Percentiles rank a stretch among this genome's conserved stretches.
These are phyloP conservation scores for Cicer yamashitae DNA, from an alignment of 306 rosid genomes.

Conservation along the genomic window DNA sequence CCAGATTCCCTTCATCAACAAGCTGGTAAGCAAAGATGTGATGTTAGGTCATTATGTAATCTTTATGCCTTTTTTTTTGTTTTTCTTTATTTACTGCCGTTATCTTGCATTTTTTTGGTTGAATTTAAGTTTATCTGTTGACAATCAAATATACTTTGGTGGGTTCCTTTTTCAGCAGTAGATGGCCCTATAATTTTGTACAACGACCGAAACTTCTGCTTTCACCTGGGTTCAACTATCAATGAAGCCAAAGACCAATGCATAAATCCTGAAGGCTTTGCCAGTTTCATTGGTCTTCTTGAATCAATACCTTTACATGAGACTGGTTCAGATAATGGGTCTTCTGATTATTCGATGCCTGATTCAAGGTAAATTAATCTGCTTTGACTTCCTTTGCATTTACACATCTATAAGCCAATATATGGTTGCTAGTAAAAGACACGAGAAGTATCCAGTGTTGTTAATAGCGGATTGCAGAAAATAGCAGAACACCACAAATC, in stretches of 20 bases:
- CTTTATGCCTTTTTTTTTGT: constrained; percentile 18
- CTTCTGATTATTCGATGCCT: constrained; percentile 74
- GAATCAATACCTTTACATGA: constrained; percentile 91
- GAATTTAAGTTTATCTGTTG: constrained; percentile 33
- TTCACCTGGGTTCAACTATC: constrained; percentile 62
- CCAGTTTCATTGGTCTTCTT: constrained; percentile 80
- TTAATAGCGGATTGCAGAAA: too few relatives aligned
- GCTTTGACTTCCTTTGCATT: constrained; percentile 34
- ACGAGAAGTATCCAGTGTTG: neutral
- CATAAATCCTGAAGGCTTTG: constrained; percentile 83
- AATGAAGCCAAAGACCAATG: constrained; percentile 71
- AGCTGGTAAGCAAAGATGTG: constrained; percentile 66
- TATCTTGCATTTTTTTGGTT: constrained; percentile 31
- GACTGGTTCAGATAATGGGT: constrained; percentile 63
- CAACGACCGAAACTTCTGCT: constrained; percentile 73
- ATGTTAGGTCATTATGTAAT: constrained; percentile 32
- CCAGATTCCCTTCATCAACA: constrained; percentile 60
- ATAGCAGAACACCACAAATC: too few relatives aligned
- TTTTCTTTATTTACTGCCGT: constrained; percentile 6
- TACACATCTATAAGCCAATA: constrained; percentile 37
- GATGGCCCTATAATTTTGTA: constrained; percentile 74
- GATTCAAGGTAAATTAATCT: constrained; percentile 62
- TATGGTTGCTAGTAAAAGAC: constrained; percentile 33
- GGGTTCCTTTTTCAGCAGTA: constrained; percentile 46
- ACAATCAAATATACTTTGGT: constrained; percentile 32